A percentile compares a stretch with the other conserved stretches of the same genome.
phyloP scores from a whole-genome alignment of 352 stramenopile species.

The Phytopythium sindhum region DNA sequence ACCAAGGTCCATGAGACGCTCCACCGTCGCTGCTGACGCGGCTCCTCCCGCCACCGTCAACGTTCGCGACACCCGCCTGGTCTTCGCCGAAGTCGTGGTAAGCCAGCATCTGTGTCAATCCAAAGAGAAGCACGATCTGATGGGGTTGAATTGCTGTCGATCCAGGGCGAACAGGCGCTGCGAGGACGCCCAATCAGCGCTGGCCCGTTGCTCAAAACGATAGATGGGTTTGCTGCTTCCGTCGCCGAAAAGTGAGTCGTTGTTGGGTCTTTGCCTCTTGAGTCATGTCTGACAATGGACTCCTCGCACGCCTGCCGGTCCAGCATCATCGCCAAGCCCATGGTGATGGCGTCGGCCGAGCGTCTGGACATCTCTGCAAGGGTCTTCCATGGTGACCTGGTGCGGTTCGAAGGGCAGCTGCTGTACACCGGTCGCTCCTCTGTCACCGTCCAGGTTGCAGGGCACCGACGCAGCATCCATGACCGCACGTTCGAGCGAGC shows the following conservation, averaged over 20 bases:
- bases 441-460: conserved; percentile 30
- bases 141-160: neutral
- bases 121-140: neutral
- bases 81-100: conserved; percentile 50
- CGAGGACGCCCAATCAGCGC: conserved; percentile 40
- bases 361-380: conserved; percentile 27
- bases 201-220: conserved; percentile 40
- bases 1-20: neutral
- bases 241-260: conserved; percentile 30
- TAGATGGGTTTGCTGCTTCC: conserved; percentile 37
- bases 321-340: conserved; percentile 15
- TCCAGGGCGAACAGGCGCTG: conserved; percentile 44
- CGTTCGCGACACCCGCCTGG: conserved; percentile 33
- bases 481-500: conserved; percentile 19
- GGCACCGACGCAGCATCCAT: conserved; percentile 27
- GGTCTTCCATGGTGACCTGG: conserved; percentile 32
- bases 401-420: conserved; percentile 35
- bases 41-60: neutral
- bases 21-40: neutral
- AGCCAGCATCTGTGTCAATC: neutral
- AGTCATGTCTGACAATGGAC: neutral
- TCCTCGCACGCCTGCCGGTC: neutral
- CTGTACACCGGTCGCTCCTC: conserved; percentile 33
- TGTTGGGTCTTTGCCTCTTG: neutral
- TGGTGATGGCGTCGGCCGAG: conserved; percentile 20